Evolutionary conservation across 768 basidiomycete genomes (phyloP), one percentile per base, ranked within the genome.

Genomic region (Coprinopsis sp.): DNA sequence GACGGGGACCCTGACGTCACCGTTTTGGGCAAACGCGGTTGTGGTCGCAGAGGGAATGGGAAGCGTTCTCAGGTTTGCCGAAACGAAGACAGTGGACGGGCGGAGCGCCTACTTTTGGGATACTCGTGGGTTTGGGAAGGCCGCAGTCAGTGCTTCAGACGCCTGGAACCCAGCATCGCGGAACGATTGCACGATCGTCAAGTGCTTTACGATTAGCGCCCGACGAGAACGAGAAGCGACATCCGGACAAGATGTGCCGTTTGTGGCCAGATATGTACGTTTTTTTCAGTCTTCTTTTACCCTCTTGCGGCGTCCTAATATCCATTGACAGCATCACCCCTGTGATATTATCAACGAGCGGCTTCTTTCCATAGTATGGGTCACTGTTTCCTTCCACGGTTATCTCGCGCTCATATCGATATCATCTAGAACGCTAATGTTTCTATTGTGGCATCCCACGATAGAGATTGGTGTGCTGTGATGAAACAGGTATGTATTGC

Each of bases 11-110:
- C 33, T 43, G 10, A 36, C 23, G 11, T 33, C 48, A 2, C 48
- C 41, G 18, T 44, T 33, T 23, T 49, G 48, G 48, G 48, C 41
- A n/a, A 49, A 44, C 22, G 40, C 40, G 6, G 40, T 42, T 18
- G 40, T 42, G n/a, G 16, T 10, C 28, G 28, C 33, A 8, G 31
- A 25, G 27, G 48, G 18, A 44, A 37, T 36, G 24, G 3, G 22
- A 24, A 38, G 23, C 23, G 18, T 24, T 16, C 27, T 49, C n/a
- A 19, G 19, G 18, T 44, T 44, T 24, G 34, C 29, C 14, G 41
- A 44, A 27, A 37, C 36, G 37, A 37, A 42, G 11, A 21, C 25
- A 14, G 42, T 42, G 21, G 27, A 49, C 27, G 41, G 41, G 11
- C 18, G 31, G 23, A 27, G 33, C 21, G 31, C 42, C 23, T 40